Base-by-base conservation (phyloP, 2,329 filamentous ascomycete species). In the Fusarium robinianum region DNA sequence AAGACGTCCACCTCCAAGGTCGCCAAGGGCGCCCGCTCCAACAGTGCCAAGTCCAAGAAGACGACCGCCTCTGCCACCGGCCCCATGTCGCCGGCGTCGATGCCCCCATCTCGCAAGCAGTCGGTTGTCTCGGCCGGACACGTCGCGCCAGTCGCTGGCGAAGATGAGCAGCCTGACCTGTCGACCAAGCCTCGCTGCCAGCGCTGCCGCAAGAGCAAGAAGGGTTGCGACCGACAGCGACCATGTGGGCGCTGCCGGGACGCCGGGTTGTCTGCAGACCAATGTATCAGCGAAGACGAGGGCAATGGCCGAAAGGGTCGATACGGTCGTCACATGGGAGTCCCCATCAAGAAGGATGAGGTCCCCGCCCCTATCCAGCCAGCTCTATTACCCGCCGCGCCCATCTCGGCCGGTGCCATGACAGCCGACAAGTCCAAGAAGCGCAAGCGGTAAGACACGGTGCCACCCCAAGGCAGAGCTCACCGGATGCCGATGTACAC, bases 131-230 rank as follows among this genome's bases (percentile, higher is more conserved):
- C 88, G 10, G 70, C 69, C 10, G 67, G 67, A 10, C 63, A 68
- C 24, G 54, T 74, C 32, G 70, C 75, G 5, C 72, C 74, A 6
- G 80, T 76, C 33, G 75, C 76, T 21, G 89, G 90, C 56, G 68
- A 96, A 55, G 91, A 96, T 55, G 91, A 96, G 44, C 76, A 96
- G 34, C 94, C 91, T 3, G 92, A 99, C 60, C 74, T 97, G 14
- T 96, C 92, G 1, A 91, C 87, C 56, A 96, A 97, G 72, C 94
- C 94, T 43, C 90, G 94, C 52, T 99, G 94, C 76, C 94, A 99
- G 69, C 87, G 94, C 46, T 99, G 94, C 77, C 87, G 94, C 63
- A 99, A 99, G 81, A 97, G 92, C 74, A 99, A 99, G 79, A 99
- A 99, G 73, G 94, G 94, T 9, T 99, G 94, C 66, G 94, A 99